Conservation (phyloP, 2,329 filamentous ascomycete species). For the Westerdykella ornata region DNA sequence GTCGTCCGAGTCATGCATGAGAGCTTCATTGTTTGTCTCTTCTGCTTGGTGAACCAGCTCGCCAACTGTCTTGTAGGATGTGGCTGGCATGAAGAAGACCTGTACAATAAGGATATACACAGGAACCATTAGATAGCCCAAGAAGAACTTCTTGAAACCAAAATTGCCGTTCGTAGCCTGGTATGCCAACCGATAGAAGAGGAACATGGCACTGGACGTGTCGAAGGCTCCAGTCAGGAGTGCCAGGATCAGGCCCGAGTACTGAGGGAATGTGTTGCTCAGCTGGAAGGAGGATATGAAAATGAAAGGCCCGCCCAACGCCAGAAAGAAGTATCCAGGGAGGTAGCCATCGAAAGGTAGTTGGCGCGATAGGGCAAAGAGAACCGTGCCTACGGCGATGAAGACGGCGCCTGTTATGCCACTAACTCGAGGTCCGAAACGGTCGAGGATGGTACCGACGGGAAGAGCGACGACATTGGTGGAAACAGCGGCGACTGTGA, state of each 20-base stretch:
- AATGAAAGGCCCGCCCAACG: slow-evolving; percentile 46
- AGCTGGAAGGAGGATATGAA: slow-evolving; percentile 49
- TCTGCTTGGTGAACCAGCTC: slow-evolving; percentile 73
- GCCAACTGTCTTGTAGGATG: slow-evolving; percentile 55
- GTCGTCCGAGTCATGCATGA: slow-evolving; percentile 50
- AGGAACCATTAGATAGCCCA: slow-evolving; percentile 45
- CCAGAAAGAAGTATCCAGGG: slow-evolving; percentile 46
- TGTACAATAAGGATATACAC: slow-evolving; percentile 41
- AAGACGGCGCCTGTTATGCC: slow-evolving; percentile 64
- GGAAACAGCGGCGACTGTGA: slow-evolving; percentile 78
- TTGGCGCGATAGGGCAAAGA: slow-evolving; percentile 62
- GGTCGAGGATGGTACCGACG: slow-evolving; percentile 77
- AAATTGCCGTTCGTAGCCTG: slow-evolving; percentile 40
- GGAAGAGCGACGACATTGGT: slow-evolving; percentile 84
- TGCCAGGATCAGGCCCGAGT: slow-evolving; percentile 45
- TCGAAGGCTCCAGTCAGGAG: slow-evolving; percentile 49
- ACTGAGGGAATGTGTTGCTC: slow-evolving; percentile 46
- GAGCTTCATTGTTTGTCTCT: slow-evolving; percentile 34
- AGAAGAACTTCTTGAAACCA: slow-evolving; percentile 45
- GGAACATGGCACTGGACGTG: slow-evolving; percentile 44
- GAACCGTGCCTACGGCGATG: slow-evolving; percentile 60
- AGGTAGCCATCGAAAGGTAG: slow-evolving; percentile 64
- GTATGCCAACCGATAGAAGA: slow-evolving; percentile 44
- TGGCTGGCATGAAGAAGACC: slow-evolving; percentile 42
- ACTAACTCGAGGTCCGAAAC: slow-evolving; percentile 70